Base-by-base conservation (phyloP, 768 basidiomycete genomes). In the Megacollybia marginata region DNA sequence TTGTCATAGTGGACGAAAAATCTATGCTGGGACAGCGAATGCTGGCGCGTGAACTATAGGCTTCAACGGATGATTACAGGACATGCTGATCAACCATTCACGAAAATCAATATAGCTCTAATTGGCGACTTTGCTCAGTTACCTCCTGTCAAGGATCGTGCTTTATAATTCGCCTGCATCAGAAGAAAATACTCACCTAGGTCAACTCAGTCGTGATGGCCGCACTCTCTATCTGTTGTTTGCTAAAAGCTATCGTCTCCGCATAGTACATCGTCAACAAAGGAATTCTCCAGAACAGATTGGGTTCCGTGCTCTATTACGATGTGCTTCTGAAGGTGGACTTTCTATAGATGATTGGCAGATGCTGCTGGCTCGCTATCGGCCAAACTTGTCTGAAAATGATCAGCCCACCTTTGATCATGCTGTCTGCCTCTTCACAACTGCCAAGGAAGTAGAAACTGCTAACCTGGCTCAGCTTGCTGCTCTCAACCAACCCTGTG, bases 1-100 rank as follows among this genome's bases (percentile, higher is more conserved):
- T 48, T 33, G 12, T 52, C 36, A 48, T 52, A 12, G 36, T 52
- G 10, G 47, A 52, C n/a, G 47, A 47, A 42, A 51, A 51, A 33
- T 51, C 50, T 5, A 51, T 51, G 50, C 44, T 51, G 10, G 50
- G 50, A 4, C 46, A 47, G n/a, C 45, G 32, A 12, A 46, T 33
- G 12, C 19, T 51, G 9, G 50, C 50, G 13, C 19, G 47, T 52
- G 9, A 46, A 52, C 19, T 40, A 46, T 28, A n/a, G 51, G 8
- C 40, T 52, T 10, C 49, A 44, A 9, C 49, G 46, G 20, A 38
- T 46, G 5, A 13, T 2, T 6, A 44, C 49, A 18, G 9, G 28
- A 32, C 7, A n/a, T 8, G 19, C 48, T 20, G 33, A 20, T 18
- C 20, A 20, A 20, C 34, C 38, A 18, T 20, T 48, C 23, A 35